A percentile compares a stretch with the other conserved stretches of the same genome.
Evolutionary conservation across 192 early-diverging fungal species (phyloP).

Genomic region (Coemansia sp.): DNA sequence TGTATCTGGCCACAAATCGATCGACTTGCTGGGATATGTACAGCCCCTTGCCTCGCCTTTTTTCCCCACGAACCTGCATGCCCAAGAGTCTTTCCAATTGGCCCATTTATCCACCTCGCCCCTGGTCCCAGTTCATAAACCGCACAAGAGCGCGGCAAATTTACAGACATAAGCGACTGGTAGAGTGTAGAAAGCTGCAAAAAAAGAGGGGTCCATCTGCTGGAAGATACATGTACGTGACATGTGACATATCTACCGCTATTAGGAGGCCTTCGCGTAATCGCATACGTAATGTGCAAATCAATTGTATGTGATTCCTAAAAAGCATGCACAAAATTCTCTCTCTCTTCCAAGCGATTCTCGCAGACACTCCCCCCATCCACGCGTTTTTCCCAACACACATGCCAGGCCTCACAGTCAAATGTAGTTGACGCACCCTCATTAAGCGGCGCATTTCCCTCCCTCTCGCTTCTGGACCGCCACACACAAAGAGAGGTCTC

Average conservation of each 20-base stretch:
- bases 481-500: neutral
- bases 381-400: neutral
- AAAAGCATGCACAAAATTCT: neutral
- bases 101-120: neutral
- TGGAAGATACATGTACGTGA: constrained; percentile 1
- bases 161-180: neutral
- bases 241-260: neutral
- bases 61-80: neutral
- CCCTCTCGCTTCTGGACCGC: neutral
- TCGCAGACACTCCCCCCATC: neutral
- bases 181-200: neutral
- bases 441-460: neutral
- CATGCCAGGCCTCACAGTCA: neutral
- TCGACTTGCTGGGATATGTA: constrained; percentile 4
- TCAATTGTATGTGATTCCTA: neutral
- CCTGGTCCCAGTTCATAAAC: neutral
- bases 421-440: neutral
- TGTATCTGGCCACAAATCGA: neutral
- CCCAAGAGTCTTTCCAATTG: neutral
- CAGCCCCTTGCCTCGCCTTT: neutral
- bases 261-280: neutral
- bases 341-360: neutral
- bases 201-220: neutral
- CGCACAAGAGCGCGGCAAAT: neutral
- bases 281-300: constrained; percentile 1